Evolutionary conservation across 495 filamentous ascomycete genomes (phyloP).

Genomic region (Aspergillus sclerotiicarbonarius): DNA sequence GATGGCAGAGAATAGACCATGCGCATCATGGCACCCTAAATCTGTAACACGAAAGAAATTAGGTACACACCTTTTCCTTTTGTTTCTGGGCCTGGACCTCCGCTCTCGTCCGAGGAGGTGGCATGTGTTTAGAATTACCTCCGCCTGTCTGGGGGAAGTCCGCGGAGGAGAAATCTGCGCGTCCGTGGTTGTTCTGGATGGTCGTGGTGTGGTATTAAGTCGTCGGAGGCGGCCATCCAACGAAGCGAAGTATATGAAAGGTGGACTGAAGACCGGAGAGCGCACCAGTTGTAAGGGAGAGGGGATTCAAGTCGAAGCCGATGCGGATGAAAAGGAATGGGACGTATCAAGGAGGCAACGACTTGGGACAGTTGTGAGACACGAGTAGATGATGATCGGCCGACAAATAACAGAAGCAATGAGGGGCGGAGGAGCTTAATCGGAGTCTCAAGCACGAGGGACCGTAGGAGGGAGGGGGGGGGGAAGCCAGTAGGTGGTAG

Average conservation of each 20-base stretch:
- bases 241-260: neutral
- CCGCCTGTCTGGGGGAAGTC: slow-evolving; percentile 26
- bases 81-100: slow-evolving; percentile 89
- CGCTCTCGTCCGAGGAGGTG: slow-evolving; percentile 69
- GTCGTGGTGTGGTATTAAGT: slow-evolving; percentile 4
- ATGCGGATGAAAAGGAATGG: neutral
- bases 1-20: neutral
- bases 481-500: neutral
- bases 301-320: neutral
- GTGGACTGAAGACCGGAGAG: neutral
- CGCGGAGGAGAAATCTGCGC: slow-evolving; percentile 11
- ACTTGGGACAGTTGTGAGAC: neutral
- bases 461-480: slow-evolving; percentile 6
- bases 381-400: neutral
- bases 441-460: neutral
- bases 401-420: neutral
- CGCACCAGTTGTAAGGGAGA: neutral
- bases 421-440: neutral
- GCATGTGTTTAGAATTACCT: slow-evolving; percentile 50
- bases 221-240: slow-evolving; percentile 26
- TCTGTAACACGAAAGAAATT: neutral
- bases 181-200: slow-evolving; percentile 3
- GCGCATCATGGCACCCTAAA: neutral
- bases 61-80: slow-evolving; percentile 78
- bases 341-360: slow-evolving; percentile 7